Percentiles rank a stretch among this genome's conserved stretches.
Evolutionary conservation across 805 yeast genomes (phyloP).

Genomic region (Yueomyces sinensis): DNA sequence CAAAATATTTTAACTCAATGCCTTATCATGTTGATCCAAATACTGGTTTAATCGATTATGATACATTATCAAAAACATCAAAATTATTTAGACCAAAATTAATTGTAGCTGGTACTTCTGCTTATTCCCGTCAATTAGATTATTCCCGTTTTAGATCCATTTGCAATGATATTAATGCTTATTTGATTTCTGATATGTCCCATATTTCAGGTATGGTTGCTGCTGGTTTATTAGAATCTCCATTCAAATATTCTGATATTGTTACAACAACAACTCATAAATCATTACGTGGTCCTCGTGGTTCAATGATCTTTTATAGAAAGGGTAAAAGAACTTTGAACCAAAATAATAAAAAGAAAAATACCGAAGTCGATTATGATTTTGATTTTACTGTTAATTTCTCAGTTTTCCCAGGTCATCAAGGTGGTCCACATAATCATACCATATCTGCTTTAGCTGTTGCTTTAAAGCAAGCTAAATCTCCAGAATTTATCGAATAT

Average conservation of each 20-base stretch:
- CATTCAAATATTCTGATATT: slow-evolving; percentile 86
- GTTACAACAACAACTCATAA: slow-evolving; percentile 98
- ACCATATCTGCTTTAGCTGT: slow-evolving; percentile 93
- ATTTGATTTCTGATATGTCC: slow-evolving; percentile 90
- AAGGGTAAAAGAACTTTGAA: slow-evolving; percentile 59
- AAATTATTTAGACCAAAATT: slow-evolving; percentile 85
- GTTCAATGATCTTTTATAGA: slow-evolving; percentile 96
- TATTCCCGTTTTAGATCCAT: slow-evolving; percentile 82
- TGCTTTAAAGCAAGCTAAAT: slow-evolving; percentile 81
- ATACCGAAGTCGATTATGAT: slow-evolving; percentile 75
- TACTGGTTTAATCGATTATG: slow-evolving; percentile 90
- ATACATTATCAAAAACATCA: slow-evolving; percentile 70
- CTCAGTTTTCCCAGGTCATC: slow-evolving; percentile 98
- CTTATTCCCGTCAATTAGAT: slow-evolving; percentile 84
- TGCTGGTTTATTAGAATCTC: slow-evolving; percentile 87
- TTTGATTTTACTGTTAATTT: slow-evolving; percentile 87
- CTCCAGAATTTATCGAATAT: slow-evolving; percentile 80
- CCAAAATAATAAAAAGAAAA: slow-evolving; percentile 63
- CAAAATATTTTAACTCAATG: slow-evolving; percentile 95
- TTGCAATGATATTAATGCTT: slow-evolving; percentile 88
- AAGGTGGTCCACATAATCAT: slow-evolving; percentile 99
- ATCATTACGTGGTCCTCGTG: slow-evolving; percentile 97
- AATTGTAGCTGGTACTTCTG: slow-evolving; percentile 94
- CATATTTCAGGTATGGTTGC: slow-evolving; percentile 94
- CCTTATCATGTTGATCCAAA: slow-evolving; percentile 81